Evolutionary conservation across 2,329 filamentous ascomycete genomes (phyloP).

Genomic region (Hypoxylon sp.): DNA sequence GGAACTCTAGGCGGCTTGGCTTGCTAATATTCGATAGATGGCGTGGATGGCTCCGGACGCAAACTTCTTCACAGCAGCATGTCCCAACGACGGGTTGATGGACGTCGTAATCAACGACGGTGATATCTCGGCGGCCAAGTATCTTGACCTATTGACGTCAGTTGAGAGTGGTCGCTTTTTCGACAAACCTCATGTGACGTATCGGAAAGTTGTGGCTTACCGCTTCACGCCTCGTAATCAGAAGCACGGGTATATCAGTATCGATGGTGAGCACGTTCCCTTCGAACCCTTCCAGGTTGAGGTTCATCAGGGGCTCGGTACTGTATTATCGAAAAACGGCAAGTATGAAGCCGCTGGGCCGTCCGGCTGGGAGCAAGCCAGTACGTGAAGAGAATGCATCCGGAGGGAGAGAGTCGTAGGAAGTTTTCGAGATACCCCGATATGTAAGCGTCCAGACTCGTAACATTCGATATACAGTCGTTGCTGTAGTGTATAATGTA

Average conservation of each 20-base stretch:
- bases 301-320: conserved; percentile 83
- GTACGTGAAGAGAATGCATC: neutral
- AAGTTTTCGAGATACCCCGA: conserved; percentile 33
- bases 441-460: conserved; percentile 8
- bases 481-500: conserved; percentile 1
- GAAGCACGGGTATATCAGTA: conserved; percentile 86
- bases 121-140: conserved; percentile 74
- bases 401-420: conserved; percentile 6
- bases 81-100: conserved; percentile 86
- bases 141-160: conserved; percentile 76
- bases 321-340: conserved; percentile 82
- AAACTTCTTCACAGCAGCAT: conserved; percentile 87
- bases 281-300: conserved; percentile 94
- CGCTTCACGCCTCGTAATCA: conserved; percentile 81
- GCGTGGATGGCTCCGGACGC: conserved; percentile 88
- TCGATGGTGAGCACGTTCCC: conserved; percentile 89
- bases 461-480: neutral
- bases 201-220: conserved; percentile 89
- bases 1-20: neutral
- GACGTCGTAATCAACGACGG: conserved; percentile 87
- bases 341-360: conserved; percentile 76
- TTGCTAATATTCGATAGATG: conserved; percentile 68
- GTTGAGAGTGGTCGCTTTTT: conserved; percentile 83
- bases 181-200: conserved; percentile 80
- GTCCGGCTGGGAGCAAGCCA: conserved; percentile 60